Base-by-base conservation (phyloP, 768 basidiomycete species). In the Nidularia sp. region DNA sequence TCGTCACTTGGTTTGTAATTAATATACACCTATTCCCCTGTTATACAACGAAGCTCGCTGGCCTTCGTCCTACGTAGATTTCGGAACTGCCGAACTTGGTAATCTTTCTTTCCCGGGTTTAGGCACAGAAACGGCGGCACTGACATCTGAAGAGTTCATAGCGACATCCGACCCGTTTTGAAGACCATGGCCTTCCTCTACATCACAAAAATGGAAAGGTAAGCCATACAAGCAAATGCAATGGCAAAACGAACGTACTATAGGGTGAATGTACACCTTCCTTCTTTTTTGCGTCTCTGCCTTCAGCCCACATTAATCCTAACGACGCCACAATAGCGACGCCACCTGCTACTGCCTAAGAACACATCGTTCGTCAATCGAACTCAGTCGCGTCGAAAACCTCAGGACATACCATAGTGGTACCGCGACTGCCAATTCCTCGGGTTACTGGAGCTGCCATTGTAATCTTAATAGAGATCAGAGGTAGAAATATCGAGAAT, bases 61-160 rank as follows among this genome's bases (percentile, higher is more conserved):
- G 18, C 1, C 18, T 18, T 18, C 18, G 18, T 18, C 18, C 18
- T 18, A 18, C 1, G 18, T 18, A 18, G 18, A 18, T 18, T 18
- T 18, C 18, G 18, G 25, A 12, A 48, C 31, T 48, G 47, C 33
- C 22, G 18, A 18, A 18, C 25, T 22, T 9, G 57, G 56, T 2
- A 66, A 41, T 44, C 63, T 59, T 47, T 65, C 61, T 39, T 64
- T 63, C 13, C 64, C 63, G 6, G 67, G 69, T 51, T 65, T 70
- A 0, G 68, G 69, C 9, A 70, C 52, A 1, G 71, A 72, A 5
- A 73, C 71, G 3, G 66, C 69, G 5, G 69, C 70, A 52, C 63
- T 64, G 10, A 75, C 69, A 55, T 75, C 72, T 1, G 66, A 61
- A 1, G 71, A 72, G 45, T 58, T 69, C 73, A 75, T 75, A 4